These are phyloP conservation scores for Ceratocystis smalleyi DNA, from an alignment of 2,329 filamentous ascomycete genomes.

Conservation along the genomic window DNA sequence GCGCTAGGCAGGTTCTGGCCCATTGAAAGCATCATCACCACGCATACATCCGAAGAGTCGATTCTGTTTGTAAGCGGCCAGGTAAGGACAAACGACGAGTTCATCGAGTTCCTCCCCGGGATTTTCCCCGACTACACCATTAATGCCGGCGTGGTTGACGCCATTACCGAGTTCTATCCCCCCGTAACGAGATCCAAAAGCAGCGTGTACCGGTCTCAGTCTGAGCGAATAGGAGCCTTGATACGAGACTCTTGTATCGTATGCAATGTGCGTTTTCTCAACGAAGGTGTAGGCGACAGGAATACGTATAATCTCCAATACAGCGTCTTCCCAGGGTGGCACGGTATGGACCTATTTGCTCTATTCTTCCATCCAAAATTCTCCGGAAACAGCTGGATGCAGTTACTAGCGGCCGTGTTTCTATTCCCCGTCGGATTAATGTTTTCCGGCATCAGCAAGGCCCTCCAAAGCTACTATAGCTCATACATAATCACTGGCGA, in stretches of 20 bases:
- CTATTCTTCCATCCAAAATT: conserved; percentile 27
- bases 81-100: conserved; percentile 23
- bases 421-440: conserved; percentile 23
- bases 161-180: conserved; percentile 23
- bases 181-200: conserved; percentile 12
- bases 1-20: conserved; percentile 21
- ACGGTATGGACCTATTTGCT: conserved; percentile 28
- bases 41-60: conserved; percentile 23
- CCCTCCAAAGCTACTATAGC: conserved; percentile 28
- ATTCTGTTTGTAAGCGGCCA: conserved; percentile 22
- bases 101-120: conserved; percentile 22
- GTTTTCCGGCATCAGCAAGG: conserved; percentile 24
- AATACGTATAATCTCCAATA: conserved; percentile 30
- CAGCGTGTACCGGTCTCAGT: conserved; percentile 21
- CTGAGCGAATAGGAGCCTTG: conserved; percentile 22
- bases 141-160: conserved; percentile 20
- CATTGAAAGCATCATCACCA: conserved; percentile 22
- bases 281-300: conserved; percentile 24
- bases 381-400: conserved; percentile 20
- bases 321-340: conserved; percentile 26
- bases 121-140: conserved; percentile 25
- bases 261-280: conserved; percentile 26
- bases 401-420: conserved; percentile 20
- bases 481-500: conserved; percentile 28
- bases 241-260: conserved; percentile 26